Evolutionary conservation across 768 basidiomycete genomes (phyloP).

Genomic region (Mycena leptocephala): DNA sequence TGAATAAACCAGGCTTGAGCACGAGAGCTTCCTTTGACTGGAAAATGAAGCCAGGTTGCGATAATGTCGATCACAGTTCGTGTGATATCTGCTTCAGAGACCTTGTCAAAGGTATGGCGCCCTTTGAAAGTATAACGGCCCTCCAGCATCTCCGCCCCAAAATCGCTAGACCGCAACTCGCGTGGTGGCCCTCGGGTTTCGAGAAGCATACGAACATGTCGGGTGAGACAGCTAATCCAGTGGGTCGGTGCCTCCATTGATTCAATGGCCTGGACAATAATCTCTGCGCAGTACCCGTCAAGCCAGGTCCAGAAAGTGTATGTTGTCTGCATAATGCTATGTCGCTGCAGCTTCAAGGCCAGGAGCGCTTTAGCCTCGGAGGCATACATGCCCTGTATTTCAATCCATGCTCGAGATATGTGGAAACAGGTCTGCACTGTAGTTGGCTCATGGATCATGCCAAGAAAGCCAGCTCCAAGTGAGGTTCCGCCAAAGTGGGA

Average conservation of each 20-base stretch:
- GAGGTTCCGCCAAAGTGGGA: not conserved
- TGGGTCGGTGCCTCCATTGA: not conserved
- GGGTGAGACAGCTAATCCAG: not conserved
- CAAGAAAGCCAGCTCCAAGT: not conserved
- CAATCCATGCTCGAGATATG: not conserved
- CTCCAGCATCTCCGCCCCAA: not conserved
- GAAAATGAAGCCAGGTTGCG: slow-evolving; percentile 1
- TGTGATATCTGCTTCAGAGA: not conserved
- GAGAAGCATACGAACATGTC: not conserved
- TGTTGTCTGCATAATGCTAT: slow-evolving; percentile 8
- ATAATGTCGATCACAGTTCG: not conserved
- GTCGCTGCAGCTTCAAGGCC: not conserved
- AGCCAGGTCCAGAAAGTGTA: slow-evolving; percentile 7
- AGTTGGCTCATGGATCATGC: not conserved
- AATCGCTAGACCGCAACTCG: not conserved
- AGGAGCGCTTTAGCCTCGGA: not conserved
- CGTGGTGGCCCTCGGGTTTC: not conserved
- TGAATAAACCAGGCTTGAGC: not conserved
- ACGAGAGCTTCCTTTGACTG: not conserved
- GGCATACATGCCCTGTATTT: not conserved
- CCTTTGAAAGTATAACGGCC: not conserved
- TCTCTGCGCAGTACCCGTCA: not conserved
- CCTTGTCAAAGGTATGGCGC: not conserved
- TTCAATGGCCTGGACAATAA: not conserved
- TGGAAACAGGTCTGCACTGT: not conserved